Conservation (phyloP, 345 rosid genomes). For the Hibiscus syriacus region DNA sequence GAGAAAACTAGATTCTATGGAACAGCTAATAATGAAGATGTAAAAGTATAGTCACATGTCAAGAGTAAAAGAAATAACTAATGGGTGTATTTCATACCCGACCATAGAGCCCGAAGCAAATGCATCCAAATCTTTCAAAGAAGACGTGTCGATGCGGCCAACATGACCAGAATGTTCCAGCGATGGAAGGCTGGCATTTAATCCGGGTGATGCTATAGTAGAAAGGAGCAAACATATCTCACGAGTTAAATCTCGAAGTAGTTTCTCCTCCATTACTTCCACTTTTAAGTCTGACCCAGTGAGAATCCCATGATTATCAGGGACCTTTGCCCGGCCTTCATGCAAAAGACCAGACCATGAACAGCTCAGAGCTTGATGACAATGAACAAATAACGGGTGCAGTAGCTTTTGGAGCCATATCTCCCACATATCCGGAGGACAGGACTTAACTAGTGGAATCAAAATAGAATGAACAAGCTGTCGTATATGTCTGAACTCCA, state of each 20-base stretch:
- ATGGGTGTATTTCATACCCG: constrained; percentile 41
- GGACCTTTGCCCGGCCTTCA: constrained; percentile 82
- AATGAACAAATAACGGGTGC: constrained; percentile 52
- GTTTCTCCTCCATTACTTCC: constrained; percentile 95
- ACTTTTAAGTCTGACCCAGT: constrained; percentile 73
- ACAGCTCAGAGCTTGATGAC: constrained; percentile 59
- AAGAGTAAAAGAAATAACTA: constrained; percentile 7
- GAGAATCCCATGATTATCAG: constrained; percentile 50
- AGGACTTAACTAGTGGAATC: constrained; percentile 49
- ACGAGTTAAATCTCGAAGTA: constrained; percentile 80
- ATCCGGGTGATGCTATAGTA: constrained; percentile 57
- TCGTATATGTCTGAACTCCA: constrained; percentile 86
- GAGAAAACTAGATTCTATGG: neutral
- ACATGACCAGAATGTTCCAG: constrained; percentile 70
- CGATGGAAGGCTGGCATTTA: constrained; percentile 62
- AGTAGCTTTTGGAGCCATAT: constrained; percentile 73
- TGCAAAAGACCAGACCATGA: constrained; percentile 78
- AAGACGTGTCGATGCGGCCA: constrained; percentile 49
- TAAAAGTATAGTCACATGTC: neutral
- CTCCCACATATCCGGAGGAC: constrained; percentile 71
- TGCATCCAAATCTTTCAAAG: constrained; percentile 57
- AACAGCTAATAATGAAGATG: neutral
- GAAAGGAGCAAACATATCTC: constrained; percentile 73
- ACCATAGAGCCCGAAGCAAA: constrained; percentile 64
- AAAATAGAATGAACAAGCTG: constrained; percentile 74